Conservation (phyloP, 192 early-diverging fungal species). For the Umbelopsis vinacea region DNA sequence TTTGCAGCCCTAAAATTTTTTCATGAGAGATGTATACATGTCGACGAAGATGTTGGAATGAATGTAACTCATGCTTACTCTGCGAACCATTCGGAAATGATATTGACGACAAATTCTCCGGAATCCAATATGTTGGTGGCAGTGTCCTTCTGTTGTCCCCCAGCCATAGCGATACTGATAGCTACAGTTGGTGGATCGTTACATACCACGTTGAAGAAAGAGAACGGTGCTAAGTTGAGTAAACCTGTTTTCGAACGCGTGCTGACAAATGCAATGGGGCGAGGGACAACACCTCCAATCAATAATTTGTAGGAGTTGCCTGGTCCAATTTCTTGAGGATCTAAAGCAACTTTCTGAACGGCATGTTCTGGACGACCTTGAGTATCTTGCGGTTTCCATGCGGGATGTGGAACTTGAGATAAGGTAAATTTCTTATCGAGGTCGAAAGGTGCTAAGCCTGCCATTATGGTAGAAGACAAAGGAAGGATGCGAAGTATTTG, state of each 20-base stretch:
- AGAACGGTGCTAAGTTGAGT: constrained; percentile 51
- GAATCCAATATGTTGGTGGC: constrained; percentile 48
- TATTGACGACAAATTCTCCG: constrained; percentile 55
- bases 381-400: constrained; percentile 14
- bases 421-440: constrained; percentile 3
- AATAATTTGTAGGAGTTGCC: constrained; percentile 49
- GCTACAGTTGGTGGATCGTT: constrained; percentile 53
- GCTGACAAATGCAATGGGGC: constrained; percentile 54
- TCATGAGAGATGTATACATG: neutral
- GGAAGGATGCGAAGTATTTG: neutral
- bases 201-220: constrained; percentile 51
- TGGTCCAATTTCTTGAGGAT: constrained; percentile 25
- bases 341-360: constrained; percentile 32
- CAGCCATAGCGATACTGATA: constrained; percentile 24
- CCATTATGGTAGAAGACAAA: neutral
- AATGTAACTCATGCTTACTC: constrained; percentile 27
- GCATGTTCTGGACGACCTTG: neutral
- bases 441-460: constrained; percentile 19
- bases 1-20: constrained; percentile 39
- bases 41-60: neutral
- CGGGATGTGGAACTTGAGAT: constrained; percentile 4
- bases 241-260: constrained; percentile 34
- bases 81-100: constrained; percentile 49
- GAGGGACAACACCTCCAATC: constrained; percentile 52
- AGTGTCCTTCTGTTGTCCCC: constrained; percentile 48